phyloP scores from a whole-genome alignment of 2,329 filamentous ascomycete genomes.

The Pestalotiopsis sp. region DNA sequence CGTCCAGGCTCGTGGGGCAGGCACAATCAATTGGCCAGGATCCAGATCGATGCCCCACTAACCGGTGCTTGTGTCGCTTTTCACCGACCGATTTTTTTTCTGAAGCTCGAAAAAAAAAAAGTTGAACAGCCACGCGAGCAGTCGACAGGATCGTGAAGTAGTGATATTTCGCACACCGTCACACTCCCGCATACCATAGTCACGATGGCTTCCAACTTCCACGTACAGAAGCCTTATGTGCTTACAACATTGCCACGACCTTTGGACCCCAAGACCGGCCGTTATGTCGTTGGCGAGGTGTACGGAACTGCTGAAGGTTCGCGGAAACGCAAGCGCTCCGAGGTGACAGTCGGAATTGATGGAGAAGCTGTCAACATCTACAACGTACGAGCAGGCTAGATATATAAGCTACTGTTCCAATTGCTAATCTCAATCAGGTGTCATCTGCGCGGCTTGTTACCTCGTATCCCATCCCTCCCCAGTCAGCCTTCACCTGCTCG shows the following conservation, averaged over 20 bases:
- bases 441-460: conserved; percentile 64
- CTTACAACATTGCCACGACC: conserved; percentile 62
- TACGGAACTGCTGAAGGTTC: conserved; percentile 59
- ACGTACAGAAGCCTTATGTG: conserved; percentile 66
- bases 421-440: conserved; percentile 44
- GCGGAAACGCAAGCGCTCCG: conserved; percentile 65
- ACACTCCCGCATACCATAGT: neutral
- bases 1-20: neutral
- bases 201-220: conserved; percentile 60
- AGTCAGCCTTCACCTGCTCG: conserved; percentile 65
- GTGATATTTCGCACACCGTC: neutral
- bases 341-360: conserved; percentile 65
- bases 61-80: conserved; percentile 8
- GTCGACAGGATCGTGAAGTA: neutral
- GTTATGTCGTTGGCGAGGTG: conserved; percentile 62
- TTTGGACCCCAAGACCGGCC: conserved; percentile 50
- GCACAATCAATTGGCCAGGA: neutral
- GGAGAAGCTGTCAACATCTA: conserved; percentile 69
- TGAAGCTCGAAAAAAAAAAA: conserved; percentile 9
- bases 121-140: neutral
- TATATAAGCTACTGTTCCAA: conserved; percentile 2
- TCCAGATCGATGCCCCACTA: conserved; percentile 8
- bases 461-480: conserved; percentile 68
- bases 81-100: conserved; percentile 17
- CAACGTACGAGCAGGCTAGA: conserved; percentile 42